A percentile compares a stretch with the other conserved stretches of the same genome.
These are phyloP conservation scores for Pleurotus citrinopileatus DNA, from an alignment of 768 basidiomycete genomes.

Conservation along the genomic window DNA sequence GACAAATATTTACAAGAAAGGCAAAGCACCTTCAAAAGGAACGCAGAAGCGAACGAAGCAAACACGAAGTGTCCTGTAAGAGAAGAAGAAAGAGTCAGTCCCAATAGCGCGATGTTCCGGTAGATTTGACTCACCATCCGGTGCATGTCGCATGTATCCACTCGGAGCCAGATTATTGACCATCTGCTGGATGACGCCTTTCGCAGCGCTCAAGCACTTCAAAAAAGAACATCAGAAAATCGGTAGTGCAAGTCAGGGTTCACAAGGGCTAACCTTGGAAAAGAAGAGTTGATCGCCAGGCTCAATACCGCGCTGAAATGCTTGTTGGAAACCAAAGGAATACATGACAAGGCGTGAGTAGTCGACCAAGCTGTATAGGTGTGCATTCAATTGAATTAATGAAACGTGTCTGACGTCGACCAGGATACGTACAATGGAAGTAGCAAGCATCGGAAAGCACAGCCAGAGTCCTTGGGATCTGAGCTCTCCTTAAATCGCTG, in stretches of 20 bases:
- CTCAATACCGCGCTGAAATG: constrained; percentile 67
- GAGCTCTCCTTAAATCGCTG: constrained; percentile 56
- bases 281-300: constrained; percentile 64
- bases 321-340: constrained; percentile 85
- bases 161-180: constrained; percentile 63
- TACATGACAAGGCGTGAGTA: constrained; percentile 85
- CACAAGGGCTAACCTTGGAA: constrained; percentile 43
- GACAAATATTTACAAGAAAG: not conserved
- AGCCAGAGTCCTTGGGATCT: constrained; percentile 55
- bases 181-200: constrained; percentile 62
- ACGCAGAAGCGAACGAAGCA: constrained; percentile 78
- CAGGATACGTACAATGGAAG: constrained; percentile 78
- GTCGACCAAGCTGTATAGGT: constrained; percentile 52
- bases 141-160: constrained; percentile 76
- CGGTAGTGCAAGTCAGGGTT: not conserved
- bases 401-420: not conserved
- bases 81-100: not conserved
- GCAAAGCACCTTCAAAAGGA: constrained; percentile 64
- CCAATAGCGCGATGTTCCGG: too few species aligned
- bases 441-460: constrained; percentile 59
- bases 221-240: constrained; percentile 10
- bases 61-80: constrained; percentile 70
- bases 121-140: constrained; percentile 71
- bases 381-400: constrained; percentile 1
- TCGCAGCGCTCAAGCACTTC: constrained; percentile 72